Evolutionary conservation across 2,329 filamentous ascomycete genomes (phyloP).

Genomic region (Sclerotinia sclerotiorum): DNA sequence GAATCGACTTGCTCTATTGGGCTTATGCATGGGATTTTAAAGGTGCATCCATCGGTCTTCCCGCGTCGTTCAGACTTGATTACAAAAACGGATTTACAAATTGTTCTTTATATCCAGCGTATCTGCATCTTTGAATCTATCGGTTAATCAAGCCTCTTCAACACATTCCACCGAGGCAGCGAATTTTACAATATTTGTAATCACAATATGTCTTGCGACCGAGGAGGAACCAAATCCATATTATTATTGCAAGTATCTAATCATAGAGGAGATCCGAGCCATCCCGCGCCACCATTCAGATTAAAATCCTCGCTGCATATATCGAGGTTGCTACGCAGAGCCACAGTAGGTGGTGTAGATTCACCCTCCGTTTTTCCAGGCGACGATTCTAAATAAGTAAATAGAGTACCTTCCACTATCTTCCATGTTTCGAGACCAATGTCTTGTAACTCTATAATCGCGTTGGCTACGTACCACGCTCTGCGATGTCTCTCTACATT

Average conservation of each 20-base stretch:
- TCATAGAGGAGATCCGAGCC: background rate
- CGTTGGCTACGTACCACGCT: slow-evolving; percentile 6
- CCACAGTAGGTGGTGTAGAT: background rate
- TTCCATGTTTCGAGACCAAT: background rate
- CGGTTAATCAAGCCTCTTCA: background rate
- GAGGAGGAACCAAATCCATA: background rate
- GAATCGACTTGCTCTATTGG: slow-evolving; percentile 13
- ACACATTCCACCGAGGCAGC: background rate
- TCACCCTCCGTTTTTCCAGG: background rate
- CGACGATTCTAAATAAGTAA: background rate
- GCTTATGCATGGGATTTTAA: background rate
- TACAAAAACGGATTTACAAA: slow-evolving; percentile 14
- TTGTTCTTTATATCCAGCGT: background rate
- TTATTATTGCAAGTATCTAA: background rate
- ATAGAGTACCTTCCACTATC: background rate
- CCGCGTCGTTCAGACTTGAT: slow-evolving; percentile 16
- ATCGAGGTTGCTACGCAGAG: background rate
- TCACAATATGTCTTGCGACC: background rate
- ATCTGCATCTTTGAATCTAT: background rate
- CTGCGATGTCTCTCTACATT: background rate
- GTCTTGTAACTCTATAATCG: background rate
- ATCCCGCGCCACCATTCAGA: background rate
- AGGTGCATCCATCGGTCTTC: slow-evolving; percentile 21
- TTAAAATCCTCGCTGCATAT: background rate
- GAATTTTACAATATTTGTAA: background rate